These are phyloP conservation scores for Xylaria bambusicola DNA, from an alignment of 495 filamentous ascomycete genomes.

Conservation along the genomic window DNA sequence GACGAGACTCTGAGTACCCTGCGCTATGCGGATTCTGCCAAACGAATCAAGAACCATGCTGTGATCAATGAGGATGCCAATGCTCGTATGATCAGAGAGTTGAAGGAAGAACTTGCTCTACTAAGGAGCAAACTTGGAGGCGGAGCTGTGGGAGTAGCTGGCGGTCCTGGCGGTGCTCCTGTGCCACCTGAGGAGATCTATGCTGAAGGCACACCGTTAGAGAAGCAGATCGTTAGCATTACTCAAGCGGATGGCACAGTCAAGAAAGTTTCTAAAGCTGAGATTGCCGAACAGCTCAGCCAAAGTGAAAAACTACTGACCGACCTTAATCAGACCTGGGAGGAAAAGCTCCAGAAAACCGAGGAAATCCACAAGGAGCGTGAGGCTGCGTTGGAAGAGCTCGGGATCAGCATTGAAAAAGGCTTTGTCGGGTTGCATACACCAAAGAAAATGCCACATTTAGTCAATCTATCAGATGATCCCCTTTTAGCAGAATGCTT, in stretches of 20 bases:
- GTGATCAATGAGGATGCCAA: slow-evolving; percentile 99
- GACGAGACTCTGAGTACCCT: slow-evolving; percentile 96
- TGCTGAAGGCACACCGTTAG: slow-evolving; percentile 85
- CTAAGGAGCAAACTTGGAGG: slow-evolving; percentile 84
- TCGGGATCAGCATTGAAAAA: slow-evolving; percentile 98
- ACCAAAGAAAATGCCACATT: slow-evolving; percentile 97
- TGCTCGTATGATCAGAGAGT: slow-evolving; percentile 95
- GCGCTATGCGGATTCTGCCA: slow-evolving; percentile 95
- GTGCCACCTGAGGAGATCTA: slow-evolving; percentile 75
- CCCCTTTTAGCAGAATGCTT: slow-evolving; percentile 94
- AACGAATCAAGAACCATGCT: slow-evolving; percentile 99
- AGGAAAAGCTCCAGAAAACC: slow-evolving; percentile 91
- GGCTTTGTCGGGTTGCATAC: slow-evolving; percentile 94
- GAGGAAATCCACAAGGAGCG: slow-evolving; percentile 97
- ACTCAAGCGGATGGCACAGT: slow-evolving; percentile 79
- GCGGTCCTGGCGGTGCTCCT: slow-evolving; percentile 45
- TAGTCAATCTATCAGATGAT: slow-evolving; percentile 97
- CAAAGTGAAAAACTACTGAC: slow-evolving; percentile 95
- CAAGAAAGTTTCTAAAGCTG: slow-evolving; percentile 96
- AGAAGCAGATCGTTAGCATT: slow-evolving; percentile 96
- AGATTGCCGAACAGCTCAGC: slow-evolving; percentile 94
- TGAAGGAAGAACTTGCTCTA: slow-evolving; percentile 92
- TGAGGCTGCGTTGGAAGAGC: slow-evolving; percentile 90
- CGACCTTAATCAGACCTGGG: slow-evolving; percentile 98
- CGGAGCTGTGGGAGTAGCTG: slow-evolving; percentile 51